phyloP scores from a whole-genome alignment of 345 rosid species.

The Syzygium grande region DNA sequence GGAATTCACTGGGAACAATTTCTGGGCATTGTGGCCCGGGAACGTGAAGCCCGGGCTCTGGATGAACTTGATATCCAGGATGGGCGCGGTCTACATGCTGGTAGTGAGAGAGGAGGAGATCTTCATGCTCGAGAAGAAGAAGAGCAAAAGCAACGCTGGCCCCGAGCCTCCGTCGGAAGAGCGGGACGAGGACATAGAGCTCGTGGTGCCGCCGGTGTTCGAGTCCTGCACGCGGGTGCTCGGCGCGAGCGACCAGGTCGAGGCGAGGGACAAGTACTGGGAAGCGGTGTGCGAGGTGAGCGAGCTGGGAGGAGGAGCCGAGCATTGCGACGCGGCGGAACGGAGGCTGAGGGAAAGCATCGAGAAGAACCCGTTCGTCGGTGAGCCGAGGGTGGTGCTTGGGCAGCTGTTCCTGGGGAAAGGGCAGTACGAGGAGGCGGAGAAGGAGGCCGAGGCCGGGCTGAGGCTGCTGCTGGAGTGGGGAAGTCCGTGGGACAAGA shows the following conservation, averaged over 20 bases:
- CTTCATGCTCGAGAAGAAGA: conserved; percentile 37
- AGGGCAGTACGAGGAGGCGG: conserved; percentile 74
- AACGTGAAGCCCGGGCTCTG: conserved; percentile 82
- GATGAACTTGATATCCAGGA: conserved; percentile 64
- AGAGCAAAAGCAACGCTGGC: conserved; percentile 15
- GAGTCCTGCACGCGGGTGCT: conserved; percentile 48
- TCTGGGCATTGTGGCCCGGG: conserved; percentile 77
- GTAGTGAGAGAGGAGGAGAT: conserved; percentile 79
- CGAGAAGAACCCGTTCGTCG: conserved; percentile 73
- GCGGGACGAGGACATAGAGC: conserved; percentile 70
- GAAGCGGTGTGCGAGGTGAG: conserved; percentile 52
- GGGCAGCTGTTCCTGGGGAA: conserved; percentile 51
- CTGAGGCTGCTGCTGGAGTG: conserved; percentile 63
- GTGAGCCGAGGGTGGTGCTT: conserved; percentile 80
- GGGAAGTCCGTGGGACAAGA: conserved; percentile 98
- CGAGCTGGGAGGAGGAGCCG: conserved; percentile 14
- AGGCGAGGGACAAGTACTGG: conserved; percentile 70
- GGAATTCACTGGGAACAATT: conserved; percentile 57
- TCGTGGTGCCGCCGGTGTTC: conserved; percentile 70
- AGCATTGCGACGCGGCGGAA: conserved; percentile 39
- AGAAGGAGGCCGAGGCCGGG: conserved; percentile 55
- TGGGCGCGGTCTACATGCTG: conserved; percentile 70
- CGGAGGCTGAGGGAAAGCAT: conserved; percentile 34
- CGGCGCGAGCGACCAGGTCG: conserved; percentile 48
- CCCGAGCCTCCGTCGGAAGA: conserved; percentile 7